Percentiles rank a stretch among this genome's conserved stretches.
These are phyloP conservation scores for Clitopilus hobsonii DNA, from an alignment of 768 basidiomycete species.

Conservation along the genomic window DNA sequence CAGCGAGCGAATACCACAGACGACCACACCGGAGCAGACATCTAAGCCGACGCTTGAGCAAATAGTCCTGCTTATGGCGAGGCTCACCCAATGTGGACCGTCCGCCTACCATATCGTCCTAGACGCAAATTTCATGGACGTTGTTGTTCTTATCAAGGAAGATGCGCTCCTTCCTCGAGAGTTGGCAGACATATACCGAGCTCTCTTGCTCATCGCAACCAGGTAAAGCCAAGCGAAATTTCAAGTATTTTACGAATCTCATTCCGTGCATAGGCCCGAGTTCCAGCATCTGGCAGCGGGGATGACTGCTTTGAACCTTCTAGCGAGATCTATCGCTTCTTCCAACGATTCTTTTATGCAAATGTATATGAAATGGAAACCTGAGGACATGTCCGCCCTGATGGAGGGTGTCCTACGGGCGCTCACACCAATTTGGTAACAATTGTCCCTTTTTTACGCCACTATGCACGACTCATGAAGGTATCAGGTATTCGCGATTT, in stretches of 20 bases:
- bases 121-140: not conserved
- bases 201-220: not conserved
- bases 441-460: too few relatives aligned
- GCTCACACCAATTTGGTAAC: not conserved
- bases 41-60: not conserved
- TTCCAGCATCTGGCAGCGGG: not conserved
- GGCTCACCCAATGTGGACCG: not conserved
- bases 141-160: not conserved
- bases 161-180: not conserved
- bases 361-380: not conserved
- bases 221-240: too few relatives aligned
- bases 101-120: conserved; percentile 2
- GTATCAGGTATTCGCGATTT: not conserved
- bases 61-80: conserved; percentile 1
- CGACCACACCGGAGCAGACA: not conserved
- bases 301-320: not conserved
- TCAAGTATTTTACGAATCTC: not conserved
- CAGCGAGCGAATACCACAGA: not conserved
- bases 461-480: too few relatives aligned
- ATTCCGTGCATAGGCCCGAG: not conserved
- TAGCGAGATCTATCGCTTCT: not conserved
- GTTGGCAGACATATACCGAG: not conserved
- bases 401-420: not conserved
- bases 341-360: not conserved
- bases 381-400: not conserved